These are phyloP conservation scores for Berberis thunbergii DNA, from an alignment of 164 flowering plant genomes.

Conservation along the genomic window DNA sequence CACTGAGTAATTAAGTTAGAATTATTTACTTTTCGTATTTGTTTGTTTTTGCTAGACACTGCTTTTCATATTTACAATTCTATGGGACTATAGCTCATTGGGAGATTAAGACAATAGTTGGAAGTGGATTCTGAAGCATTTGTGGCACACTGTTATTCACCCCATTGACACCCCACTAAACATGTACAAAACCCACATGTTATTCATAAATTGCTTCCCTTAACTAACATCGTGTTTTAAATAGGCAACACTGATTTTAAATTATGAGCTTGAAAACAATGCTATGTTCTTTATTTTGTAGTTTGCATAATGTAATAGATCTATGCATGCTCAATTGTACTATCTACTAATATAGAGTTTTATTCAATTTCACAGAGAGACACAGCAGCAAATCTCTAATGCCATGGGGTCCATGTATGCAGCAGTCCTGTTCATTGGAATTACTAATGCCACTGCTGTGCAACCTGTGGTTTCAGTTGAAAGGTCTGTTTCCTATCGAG, in stretches of 20 bases:
- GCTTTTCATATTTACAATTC: no score
- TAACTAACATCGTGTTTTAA: no score
- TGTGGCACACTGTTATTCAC: not conserved
- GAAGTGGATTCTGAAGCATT: not conserved
- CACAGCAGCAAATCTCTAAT: conserved; percentile 69
- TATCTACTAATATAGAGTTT: not conserved
- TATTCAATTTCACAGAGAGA: conserved; percentile 43
- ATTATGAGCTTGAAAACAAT: no score
- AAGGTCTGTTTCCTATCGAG: conserved; percentile 93
- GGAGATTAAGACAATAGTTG: not conserved
- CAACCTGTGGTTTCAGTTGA: conserved; percentile 96
- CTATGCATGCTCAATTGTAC: not conserved
- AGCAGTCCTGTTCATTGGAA: conserved; percentile 82
- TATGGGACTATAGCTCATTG: no score
- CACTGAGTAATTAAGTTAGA: no score
- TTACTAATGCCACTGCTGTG: conserved; percentile 83
- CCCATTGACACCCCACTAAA: not conserved
- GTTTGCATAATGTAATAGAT: no score
- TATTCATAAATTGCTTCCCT: no score
- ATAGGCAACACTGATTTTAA: no score
- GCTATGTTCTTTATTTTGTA: no score
- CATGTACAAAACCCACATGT: no score
- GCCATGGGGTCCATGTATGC: conserved; percentile 98
- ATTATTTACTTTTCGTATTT: no score
- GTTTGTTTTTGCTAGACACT: no score